Base-by-base conservation (phyloP, 1,139 yeast species). In the Eremothecium gossypii region DNA sequence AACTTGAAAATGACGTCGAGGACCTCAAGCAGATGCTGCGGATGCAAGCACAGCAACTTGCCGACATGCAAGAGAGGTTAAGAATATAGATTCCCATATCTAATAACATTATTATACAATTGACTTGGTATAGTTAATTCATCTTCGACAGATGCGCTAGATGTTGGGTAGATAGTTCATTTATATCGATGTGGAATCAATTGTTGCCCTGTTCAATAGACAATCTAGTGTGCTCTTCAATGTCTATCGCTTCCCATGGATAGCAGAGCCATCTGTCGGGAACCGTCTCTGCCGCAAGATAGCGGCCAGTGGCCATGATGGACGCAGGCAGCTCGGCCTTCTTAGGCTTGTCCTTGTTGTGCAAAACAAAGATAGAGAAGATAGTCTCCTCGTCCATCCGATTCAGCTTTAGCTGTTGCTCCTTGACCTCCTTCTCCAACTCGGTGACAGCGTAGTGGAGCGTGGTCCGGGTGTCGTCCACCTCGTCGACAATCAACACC, bases 381-480 rank as follows among this genome's bases (percentile, higher is more conserved):
- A 64, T 65, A 12, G 82, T 76, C 30, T 56, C 57, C 46, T 67
- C 70, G 38, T 63, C 54, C 26, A 48, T 35, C 53, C 64, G 52
- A 45, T 53, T 49, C 45, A 64, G 50, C 52, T 59, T 57, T 58
- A 54, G 47, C 59, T 63, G 61, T 58, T 79, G 79, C 30, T 64
- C 74, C 34, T 58, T 76, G 41, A 87, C 83, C 60, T 89, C 97
- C 67, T 84, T 84, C 64, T 83, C 77, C 60, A 87, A 75, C 65
- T 87, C 96, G 27, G 81, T 73, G 20, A 87, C 79, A 3, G 96
- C 96, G 58, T 87, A 89, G 66, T 86, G 95, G 52, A 87, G 73
- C 14, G 96, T 87, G 47, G 96, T 87, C 72, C 96, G 80, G 40
- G 96, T 86, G 62, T 87, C 96, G 64, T 87, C 96, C 38, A 87